Evolutionary conservation across 1,139 yeast species (phyloP), one percentile per base, ranked within the genome.

Genomic region (Candida tropicalis): DNA sequence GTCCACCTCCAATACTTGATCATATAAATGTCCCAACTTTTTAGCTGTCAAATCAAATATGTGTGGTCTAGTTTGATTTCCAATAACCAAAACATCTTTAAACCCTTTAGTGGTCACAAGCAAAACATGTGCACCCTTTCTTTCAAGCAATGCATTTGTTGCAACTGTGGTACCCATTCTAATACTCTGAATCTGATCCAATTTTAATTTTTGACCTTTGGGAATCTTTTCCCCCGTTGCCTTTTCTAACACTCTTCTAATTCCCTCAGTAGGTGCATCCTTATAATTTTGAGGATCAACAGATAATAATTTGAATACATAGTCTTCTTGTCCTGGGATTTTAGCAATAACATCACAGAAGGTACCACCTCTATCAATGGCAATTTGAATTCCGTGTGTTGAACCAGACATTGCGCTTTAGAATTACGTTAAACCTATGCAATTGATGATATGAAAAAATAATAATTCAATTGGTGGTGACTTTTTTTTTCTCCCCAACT

Each of bases 251-350:
- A 88, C 77, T 40, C 95, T 67, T 49, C 97, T 73, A 38, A 91
- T 87, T 5, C 96, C 97, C 65, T 90, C 97, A 12, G 91, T 73
- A 4, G 96, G 96, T 1, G 97, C 96, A 70, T 91, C 97, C 4
- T 73, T 67, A 59, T 91, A 90, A 65, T 90, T 90, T 35, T 75
- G 69, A 0, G 97, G 96, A 59, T 91, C 97, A 6, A 86, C 96
- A 1, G 96, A 88, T 23, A 91, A 70, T 33, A 90, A 66, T 62
- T 90, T 90, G 55, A 79, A 72, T 1, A 68, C 72, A 39, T 57
- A 58, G 49, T 73, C 77, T 3, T 56, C 55, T 35, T 65, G 66
- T 11, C 62, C 63, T 0, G 75, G 74, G 39, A 68, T 68, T 46
- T 83, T 73, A 5, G 84, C 82, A 24, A 77, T 71, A 60, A 90